These are phyloP conservation scores for Scedosporium aurantiacum DNA, from an alignment of 2,329 filamentous ascomycete genomes.

Conservation along the genomic window DNA sequence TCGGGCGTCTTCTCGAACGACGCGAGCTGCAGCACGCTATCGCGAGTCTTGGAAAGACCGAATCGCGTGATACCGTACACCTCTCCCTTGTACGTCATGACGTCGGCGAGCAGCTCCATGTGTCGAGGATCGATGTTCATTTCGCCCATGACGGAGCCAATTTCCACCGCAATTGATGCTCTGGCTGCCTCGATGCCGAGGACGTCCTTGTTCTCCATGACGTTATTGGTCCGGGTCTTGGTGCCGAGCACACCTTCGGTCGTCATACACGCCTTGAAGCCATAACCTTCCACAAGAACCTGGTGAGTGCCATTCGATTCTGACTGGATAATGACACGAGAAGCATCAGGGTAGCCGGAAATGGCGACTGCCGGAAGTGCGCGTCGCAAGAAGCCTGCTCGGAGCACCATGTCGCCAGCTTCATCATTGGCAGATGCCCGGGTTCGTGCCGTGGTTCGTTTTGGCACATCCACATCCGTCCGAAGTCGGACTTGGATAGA, in stretches of 20 bases:
- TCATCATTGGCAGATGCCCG: slow-evolving; percentile 25
- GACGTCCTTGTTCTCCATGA: slow-evolving; percentile 80
- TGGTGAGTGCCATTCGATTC: slow-evolving; percentile 56
- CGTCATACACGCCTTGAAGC: slow-evolving; percentile 78
- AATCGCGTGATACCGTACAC: slow-evolving; percentile 94
- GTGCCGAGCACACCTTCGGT: slow-evolving; percentile 82
- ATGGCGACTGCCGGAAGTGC: slow-evolving; percentile 74
- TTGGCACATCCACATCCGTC: slow-evolving; percentile 39
- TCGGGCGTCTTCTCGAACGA: slow-evolving; percentile 98
- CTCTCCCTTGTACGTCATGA: slow-evolving; percentile 98
- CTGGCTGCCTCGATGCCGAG: slow-evolving; percentile 93
- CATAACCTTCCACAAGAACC: slow-evolving; percentile 91
- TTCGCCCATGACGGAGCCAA: slow-evolving; percentile 75
- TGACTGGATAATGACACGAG: slow-evolving; percentile 80
- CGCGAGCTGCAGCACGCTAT: slow-evolving; percentile 84
- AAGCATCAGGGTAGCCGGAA: slow-evolving; percentile 76
- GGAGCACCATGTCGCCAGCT: slow-evolving; percentile 48
- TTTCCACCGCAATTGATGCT: slow-evolving; percentile 79
- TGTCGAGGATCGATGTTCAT: slow-evolving; percentile 97
- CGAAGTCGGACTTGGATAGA: slow-evolving; percentile 65
- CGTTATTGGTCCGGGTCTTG: slow-evolving; percentile 65
- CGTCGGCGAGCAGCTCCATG: slow-evolving; percentile 93
- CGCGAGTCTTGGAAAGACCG: slow-evolving; percentile 90
- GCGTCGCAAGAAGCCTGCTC: slow-evolving; percentile 77
- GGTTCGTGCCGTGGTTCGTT: slow-evolving; percentile 35